Evolutionary conservation across 1,284 basidiomycete genomes (phyloP), one percentile per base, ranked within the genome.

Genomic region (Neotropicomus parvogracilis): DNA sequence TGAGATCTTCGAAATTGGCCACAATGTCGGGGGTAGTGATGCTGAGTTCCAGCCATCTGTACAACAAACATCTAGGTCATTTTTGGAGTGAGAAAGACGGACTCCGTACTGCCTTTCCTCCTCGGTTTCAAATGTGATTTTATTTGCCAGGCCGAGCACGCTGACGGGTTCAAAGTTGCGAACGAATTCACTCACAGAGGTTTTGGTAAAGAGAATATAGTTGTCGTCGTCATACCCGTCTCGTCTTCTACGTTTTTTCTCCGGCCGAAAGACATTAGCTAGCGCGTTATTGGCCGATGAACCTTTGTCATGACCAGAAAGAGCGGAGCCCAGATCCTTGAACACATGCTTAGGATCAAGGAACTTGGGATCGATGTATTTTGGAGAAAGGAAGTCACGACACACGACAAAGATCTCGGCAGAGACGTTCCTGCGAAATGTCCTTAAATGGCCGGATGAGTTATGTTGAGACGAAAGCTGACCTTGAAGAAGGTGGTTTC

Each of bases 401-500:
- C 97, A 99, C 46, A 98, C 93, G 59, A 99, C 97, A 76, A 99
- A 99, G 65, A 99, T 99, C 71, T 99, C 97, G 8, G 97, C 97
- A 39, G 97, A 99, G 40, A 99, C 97, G 70, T 97, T 98, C 76
- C 97, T 93, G 53, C 14, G 34, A 27, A 47, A 31, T 14, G 39
- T 10, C 17, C 27, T 41, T 42, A 48, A 40, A 48, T 35, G 21
- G 39, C 32, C 21, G 33, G 17, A 33, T 26, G 19, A 39, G n/a
- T n/a, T 45, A 46, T 28, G 37, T 44, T 36, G 9, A 48, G 12
- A 34, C 20, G 40, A 14, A 21, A 26, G 66, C 77, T 60, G 55
- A 92, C 91, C 91, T 84, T 19, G 97, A 99, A 26, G 93, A 95
- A 11, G 97, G 95, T 2, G 97, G 97, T 68, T 99, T 99, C 33